Evolutionary conservation across 2,329 filamentous ascomycete genomes (phyloP).

Genomic region (Cytospora mali): DNA sequence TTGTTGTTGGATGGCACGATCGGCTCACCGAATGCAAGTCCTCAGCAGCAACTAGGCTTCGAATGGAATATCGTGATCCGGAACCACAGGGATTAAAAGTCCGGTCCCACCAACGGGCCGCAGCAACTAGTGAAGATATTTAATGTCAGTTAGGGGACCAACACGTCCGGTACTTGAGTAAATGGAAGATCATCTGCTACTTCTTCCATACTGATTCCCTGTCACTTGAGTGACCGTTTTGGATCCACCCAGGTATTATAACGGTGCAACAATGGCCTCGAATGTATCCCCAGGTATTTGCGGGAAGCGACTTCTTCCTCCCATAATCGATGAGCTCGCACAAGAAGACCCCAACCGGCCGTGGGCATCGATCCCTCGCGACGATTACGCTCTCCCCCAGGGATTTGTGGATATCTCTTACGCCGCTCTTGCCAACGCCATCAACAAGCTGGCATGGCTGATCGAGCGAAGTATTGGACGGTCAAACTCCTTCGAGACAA

Average conservation of each 20-base stretch:
- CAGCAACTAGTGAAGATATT: no score
- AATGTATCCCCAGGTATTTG: slow-evolving; percentile 1
- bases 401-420: slow-evolving; percentile 31
- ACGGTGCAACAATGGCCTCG: background rate
- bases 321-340: slow-evolving; percentile 28
- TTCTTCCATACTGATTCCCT: no score
- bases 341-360: slow-evolving; percentile 25
- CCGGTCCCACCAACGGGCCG: background rate
- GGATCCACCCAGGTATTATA: background rate
- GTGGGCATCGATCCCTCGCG: slow-evolving; percentile 30
- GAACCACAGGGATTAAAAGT: no score
- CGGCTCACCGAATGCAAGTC: no score
- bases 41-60: no score
- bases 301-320: slow-evolving; percentile 28
- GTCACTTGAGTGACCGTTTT: background rate
- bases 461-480: slow-evolving; percentile 26
- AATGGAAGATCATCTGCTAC: no score
- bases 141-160: no score
- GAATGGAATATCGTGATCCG: background rate
- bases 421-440: slow-evolving; percentile 28
- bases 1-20: no score
- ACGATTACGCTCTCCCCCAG: slow-evolving; percentile 29
- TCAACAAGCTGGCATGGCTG: slow-evolving; percentile 31
- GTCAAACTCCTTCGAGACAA: slow-evolving; percentile 26
- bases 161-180: background rate